phyloP scores from a whole-genome alignment of 805 yeast genomes.

The Kodamaea hsintzibuensis region DNA sequence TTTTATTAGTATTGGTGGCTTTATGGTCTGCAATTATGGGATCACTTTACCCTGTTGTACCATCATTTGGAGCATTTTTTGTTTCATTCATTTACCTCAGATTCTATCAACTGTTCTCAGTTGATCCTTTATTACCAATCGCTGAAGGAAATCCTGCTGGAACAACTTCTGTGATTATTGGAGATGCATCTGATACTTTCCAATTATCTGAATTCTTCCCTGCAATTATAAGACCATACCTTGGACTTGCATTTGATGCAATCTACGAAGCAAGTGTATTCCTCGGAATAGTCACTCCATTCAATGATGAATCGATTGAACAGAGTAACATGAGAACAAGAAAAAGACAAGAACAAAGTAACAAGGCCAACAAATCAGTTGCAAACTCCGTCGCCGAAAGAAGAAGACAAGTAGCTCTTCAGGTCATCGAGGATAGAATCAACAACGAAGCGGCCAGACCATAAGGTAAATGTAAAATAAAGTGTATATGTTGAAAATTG shows the following conservation, averaged over 20 bases:
- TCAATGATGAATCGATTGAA: constrained; percentile 68
- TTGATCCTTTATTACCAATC: constrained; percentile 56
- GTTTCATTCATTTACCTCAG: constrained; percentile 77
- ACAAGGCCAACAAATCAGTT: constrained; percentile 40
- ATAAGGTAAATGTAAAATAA: neutral
- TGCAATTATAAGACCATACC: constrained; percentile 48
- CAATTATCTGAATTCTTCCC: constrained; percentile 86
- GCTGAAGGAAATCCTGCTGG: constrained; percentile 28
- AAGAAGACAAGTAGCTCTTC: constrained; percentile 74
- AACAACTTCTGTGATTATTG: constrained; percentile 44
- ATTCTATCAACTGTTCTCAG: constrained; percentile 63
- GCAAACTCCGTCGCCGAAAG: constrained; percentile 64
- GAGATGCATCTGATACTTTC: constrained; percentile 91
- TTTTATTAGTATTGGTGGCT: constrained; percentile 30
- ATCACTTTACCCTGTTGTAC: constrained; percentile 53
- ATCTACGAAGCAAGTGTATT: constrained; percentile 37
- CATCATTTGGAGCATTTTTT: constrained; percentile 59
- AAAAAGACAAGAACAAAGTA: constrained; percentile 53
- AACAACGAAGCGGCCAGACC: constrained; percentile 19
- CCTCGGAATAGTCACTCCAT: constrained; percentile 56
- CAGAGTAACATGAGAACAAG: constrained; percentile 72
- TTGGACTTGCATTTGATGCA: constrained; percentile 51
- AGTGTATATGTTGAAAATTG: neutral
- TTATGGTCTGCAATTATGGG: constrained; percentile 36
- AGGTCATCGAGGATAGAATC: constrained; percentile 69